Conservation (phyloP, 1,284 basidiomycete genomes). For the Ustilago tritici region DNA sequence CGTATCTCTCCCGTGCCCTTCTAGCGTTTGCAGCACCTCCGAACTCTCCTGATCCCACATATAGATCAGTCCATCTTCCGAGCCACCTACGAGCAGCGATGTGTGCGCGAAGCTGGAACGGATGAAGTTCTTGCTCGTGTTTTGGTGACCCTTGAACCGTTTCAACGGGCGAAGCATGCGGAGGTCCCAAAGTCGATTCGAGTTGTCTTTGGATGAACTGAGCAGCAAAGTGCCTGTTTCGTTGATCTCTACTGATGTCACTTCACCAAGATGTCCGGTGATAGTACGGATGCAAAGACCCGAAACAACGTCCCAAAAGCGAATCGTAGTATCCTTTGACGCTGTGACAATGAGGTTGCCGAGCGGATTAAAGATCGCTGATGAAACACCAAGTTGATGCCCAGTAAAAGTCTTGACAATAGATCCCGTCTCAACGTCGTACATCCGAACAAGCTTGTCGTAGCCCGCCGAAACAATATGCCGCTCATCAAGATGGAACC, state of each 20-base stretch:
- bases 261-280: conserved; percentile 72
- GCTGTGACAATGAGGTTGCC: conserved; percentile 72
- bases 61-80: conserved; percentile 70
- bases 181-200: conserved; percentile 68
- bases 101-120: conserved; percentile 71
- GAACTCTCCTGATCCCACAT: conserved; percentile 68
- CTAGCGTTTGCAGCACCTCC: conserved; percentile 67
- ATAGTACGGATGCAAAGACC: conserved; percentile 71
- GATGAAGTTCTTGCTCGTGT: conserved; percentile 73
- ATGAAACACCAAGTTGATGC: conserved; percentile 71
- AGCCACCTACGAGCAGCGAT: conserved; percentile 71
- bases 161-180: conserved; percentile 68
- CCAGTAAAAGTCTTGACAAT: conserved; percentile 73
- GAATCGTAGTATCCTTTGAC: conserved; percentile 72
- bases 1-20: conserved; percentile 60
- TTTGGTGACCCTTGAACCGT: conserved; percentile 72
- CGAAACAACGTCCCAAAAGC: conserved; percentile 72
- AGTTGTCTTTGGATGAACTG: conserved; percentile 72
- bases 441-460: conserved; percentile 72
- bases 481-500: conserved; percentile 70
- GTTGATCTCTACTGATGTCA: conserved; percentile 72
- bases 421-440: conserved; percentile 71
- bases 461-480: conserved; percentile 72
- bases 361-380: conserved; percentile 71
- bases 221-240: conserved; percentile 71